Conservation (phyloP, 768 basidiomycete species). For the Boletus coccyginus region DNA sequence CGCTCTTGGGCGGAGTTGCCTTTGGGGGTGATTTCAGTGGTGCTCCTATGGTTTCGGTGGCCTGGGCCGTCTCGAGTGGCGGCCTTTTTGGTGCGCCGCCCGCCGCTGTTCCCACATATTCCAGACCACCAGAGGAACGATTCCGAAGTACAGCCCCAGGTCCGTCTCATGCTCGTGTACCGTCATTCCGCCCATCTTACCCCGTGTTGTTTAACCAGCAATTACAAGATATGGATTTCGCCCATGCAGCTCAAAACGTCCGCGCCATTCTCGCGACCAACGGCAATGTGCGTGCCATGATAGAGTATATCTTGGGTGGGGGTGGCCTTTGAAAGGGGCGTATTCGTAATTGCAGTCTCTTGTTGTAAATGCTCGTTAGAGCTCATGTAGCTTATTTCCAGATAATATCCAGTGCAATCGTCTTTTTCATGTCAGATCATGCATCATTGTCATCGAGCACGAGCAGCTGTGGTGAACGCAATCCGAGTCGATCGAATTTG, state of each 20-base stretch:
- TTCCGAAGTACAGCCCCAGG: conserved; percentile 85
- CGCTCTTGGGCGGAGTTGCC: conserved; percentile 7
- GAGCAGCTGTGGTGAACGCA: no score
- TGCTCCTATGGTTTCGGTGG: conserved; percentile 22
- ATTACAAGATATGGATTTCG: conserved; percentile 94
- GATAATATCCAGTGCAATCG: no score
- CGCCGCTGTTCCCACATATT: conserved; percentile 50
- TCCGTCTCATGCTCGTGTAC: conserved; percentile 19
- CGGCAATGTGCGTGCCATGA: conserved; percentile 89
- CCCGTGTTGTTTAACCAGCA: conserved; percentile 53
- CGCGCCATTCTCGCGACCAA: conserved; percentile 87
- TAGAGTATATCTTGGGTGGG: conserved; percentile 87
- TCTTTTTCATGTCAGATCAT: no score
- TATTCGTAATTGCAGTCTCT: not conserved
- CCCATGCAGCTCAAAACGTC: conserved; percentile 85
- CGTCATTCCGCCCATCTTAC: not conserved
- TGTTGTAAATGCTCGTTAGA: not conserved
- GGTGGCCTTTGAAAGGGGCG: conserved; percentile 47
- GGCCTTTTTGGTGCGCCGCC: conserved; percentile 27
- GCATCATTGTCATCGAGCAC: no score
- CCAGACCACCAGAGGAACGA: conserved; percentile 83
- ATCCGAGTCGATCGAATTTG: conserved; percentile 23
- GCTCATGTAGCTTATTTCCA: not conserved
- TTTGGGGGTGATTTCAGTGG: not conserved
- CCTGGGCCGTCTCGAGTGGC: conserved; percentile 28